Evolutionary conservation across 2,329 filamentous ascomycete species (phyloP), one percentile per base, ranked within the genome.

Genomic region (Beauveria asiatica): DNA sequence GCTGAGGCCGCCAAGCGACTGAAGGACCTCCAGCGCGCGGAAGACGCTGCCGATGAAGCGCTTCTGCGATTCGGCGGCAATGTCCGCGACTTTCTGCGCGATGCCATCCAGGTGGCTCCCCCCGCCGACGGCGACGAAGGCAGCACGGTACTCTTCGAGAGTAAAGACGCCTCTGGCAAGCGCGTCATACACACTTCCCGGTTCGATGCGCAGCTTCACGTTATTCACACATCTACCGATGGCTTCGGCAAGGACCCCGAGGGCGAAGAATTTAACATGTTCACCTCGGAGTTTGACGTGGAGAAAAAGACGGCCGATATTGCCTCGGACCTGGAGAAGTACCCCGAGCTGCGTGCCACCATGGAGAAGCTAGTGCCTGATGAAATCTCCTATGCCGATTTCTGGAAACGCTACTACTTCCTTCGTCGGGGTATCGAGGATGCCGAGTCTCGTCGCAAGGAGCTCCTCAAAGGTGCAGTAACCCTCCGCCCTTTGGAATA

Each of bases 291-390:
- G 0, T 97, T 97, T 70, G 84, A 93, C 66, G 84, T 89, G 16
- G 92, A 93, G 57, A 82, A 82, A 69, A 93, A 92, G 81, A 97
- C 94, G 2, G 86, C 87, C 19, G 86, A 87, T 57, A 95, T 99
- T 66, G 85, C 87, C 52, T 79, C 78, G 62, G 92, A 99, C 73
- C 73, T 99, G 65, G 86, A 92, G 65, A 90, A 88, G 70, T 96
- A 96, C 69, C 84, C 87, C 10, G 93, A 97, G 74, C 77, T 99
- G 67, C 81, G 92, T 66, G 75, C 81, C 27, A 92, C 92, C 0
- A 97, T 99, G 93, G 94, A 97, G 81, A 92, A 88, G 76, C 78
- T 96, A 59, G 94, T 99, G n/a, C 94, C 94, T 1, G 92, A 92
- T 73, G 83, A 85, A 66, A 90, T 97, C n/a, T 83, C 92, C 39